Percentiles rank a stretch among this genome's conserved stretches.
phyloP scores from a whole-genome alignment of 2,329 filamentous ascomycete genomes.

The Diplodia seriata region DNA sequence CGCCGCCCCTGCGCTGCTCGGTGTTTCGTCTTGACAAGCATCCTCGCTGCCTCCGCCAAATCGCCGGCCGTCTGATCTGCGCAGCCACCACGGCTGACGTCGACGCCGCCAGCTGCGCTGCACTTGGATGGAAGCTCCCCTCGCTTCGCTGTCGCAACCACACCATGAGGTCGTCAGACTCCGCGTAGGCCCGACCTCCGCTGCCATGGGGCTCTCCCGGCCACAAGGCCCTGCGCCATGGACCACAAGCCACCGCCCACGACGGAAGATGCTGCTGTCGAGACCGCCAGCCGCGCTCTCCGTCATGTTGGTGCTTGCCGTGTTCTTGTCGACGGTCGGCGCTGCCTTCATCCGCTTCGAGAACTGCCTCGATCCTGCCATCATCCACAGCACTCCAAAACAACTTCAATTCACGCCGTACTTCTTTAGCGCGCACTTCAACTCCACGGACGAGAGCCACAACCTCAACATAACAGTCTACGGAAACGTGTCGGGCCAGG shows the following conservation, averaged over 20 bases:
- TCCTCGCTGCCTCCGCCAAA: conserved; percentile 28
- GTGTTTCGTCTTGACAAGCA: conserved; percentile 30
- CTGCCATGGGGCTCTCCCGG: conserved; percentile 25
- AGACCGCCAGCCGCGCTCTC: not conserved
- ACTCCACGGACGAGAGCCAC: conserved; percentile 65
- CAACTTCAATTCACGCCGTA: conserved; percentile 82
- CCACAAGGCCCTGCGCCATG: conserved; percentile 10
- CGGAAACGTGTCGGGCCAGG: conserved; percentile 86
- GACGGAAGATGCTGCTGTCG: conserved; percentile 24
- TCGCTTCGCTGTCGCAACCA: conserved; percentile 13
- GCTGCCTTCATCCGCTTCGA: conserved; percentile 73
- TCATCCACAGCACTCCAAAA: conserved; percentile 64
- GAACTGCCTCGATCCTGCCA: conserved; percentile 75
- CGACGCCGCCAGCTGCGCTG: conserved; percentile 21
- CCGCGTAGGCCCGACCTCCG: conserved; percentile 28
- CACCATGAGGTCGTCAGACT: conserved; percentile 19
- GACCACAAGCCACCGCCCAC: conserved; percentile 19
- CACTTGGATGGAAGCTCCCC: conserved; percentile 31
- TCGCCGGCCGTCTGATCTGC: conserved; percentile 29
- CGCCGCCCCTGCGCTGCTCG: conserved; percentile 15
- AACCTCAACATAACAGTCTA: conserved; percentile 80
- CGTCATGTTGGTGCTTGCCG: conserved; percentile 13
- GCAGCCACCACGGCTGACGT: conserved; percentile 31
- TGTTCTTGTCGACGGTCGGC: conserved; percentile 17
- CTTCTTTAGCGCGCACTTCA: conserved; percentile 76